Conservation (phyloP, 805 yeast genomes). For the Wickerhamiella musiphila region DNA sequence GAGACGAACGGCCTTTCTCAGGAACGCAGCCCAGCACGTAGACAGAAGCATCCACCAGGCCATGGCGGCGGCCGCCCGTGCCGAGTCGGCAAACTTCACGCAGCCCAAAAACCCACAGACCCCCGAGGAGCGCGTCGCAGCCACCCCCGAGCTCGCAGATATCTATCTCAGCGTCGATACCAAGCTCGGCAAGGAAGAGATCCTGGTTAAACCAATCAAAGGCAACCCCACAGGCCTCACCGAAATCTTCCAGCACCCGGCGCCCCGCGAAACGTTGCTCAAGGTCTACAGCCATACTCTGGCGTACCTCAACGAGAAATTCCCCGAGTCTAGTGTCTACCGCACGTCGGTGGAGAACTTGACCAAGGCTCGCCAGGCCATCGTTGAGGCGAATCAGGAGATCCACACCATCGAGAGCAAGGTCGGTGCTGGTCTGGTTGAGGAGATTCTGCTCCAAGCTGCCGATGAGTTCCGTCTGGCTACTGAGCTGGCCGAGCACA, state of each 20-base stretch:
- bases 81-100: conserved; percentile 9
- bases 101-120: conserved; percentile 6
- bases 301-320: conserved; percentile 35
- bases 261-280: conserved; percentile 64
- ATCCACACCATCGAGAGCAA: conserved; percentile 48
- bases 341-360: conserved; percentile 55
- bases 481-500: conserved; percentile 47
- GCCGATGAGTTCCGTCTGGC: conserved; percentile 59
- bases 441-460: conserved; percentile 69
- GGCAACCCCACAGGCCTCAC: conserved; percentile 73
- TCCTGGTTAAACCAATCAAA: conserved; percentile 37
- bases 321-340: conserved; percentile 61
- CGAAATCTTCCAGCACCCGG: conserved; percentile 63
- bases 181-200: conserved; percentile 13
- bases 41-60: too few relatives aligned
- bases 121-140: conserved; percentile 13
- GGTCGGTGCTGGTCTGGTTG: conserved; percentile 72
- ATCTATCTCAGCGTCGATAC: conserved; percentile 13
- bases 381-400: conserved; percentile 47
- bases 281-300: conserved; percentile 58
- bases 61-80: too few relatives aligned
- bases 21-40: too few relatives aligned
- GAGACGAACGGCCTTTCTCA: too few relatives aligned
- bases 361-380: conserved; percentile 48
- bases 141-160: conserved; percentile 17